These are phyloP conservation scores for Diaporthe sp. DNA, from an alignment of 2,329 filamentous ascomycete genomes.

Conservation along the genomic window DNA sequence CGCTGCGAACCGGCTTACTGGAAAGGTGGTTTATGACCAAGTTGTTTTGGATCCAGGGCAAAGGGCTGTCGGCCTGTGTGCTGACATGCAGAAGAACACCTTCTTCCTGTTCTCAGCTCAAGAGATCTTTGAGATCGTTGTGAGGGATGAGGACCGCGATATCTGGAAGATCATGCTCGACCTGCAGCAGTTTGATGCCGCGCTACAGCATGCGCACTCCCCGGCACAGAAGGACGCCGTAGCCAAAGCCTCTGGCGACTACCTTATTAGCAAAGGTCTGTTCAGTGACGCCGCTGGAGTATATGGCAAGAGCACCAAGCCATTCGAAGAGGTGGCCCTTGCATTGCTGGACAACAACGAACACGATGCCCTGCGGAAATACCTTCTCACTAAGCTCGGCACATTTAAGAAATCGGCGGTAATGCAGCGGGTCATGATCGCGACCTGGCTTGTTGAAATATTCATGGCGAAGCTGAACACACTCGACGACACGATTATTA, in stretches of 20 bases:
- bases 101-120: constrained; percentile 95
- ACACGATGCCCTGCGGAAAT: constrained; percentile 89
- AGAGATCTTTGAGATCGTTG: constrained; percentile 94
- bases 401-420: constrained; percentile 83
- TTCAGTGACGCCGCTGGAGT: constrained; percentile 88
- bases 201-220: constrained; percentile 85
- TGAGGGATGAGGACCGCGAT: constrained; percentile 89
- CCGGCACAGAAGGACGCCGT: constrained; percentile 88
- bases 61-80: constrained; percentile 82
- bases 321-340: constrained; percentile 95
- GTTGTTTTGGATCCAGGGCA: constrained; percentile 84
- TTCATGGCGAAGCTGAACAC: constrained; percentile 98
- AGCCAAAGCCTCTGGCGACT: constrained; percentile 90
- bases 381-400: constrained; percentile 84
- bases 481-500: constrained; percentile 92
- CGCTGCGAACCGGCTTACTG: constrained; percentile 87
- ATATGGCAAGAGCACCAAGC: constrained; percentile 95
- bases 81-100: constrained; percentile 94
- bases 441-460: constrained; percentile 93
- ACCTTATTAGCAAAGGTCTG: constrained; percentile 82
- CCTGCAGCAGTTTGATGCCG: constrained; percentile 87
- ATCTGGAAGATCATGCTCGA: constrained; percentile 95
- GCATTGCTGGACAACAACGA: constrained; percentile 91
- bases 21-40: constrained; percentile 88
- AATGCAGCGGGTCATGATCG: constrained; percentile 97